Base-by-base conservation (phyloP, 495 filamentous ascomycete species). In the Glonium stellatum region DNA sequence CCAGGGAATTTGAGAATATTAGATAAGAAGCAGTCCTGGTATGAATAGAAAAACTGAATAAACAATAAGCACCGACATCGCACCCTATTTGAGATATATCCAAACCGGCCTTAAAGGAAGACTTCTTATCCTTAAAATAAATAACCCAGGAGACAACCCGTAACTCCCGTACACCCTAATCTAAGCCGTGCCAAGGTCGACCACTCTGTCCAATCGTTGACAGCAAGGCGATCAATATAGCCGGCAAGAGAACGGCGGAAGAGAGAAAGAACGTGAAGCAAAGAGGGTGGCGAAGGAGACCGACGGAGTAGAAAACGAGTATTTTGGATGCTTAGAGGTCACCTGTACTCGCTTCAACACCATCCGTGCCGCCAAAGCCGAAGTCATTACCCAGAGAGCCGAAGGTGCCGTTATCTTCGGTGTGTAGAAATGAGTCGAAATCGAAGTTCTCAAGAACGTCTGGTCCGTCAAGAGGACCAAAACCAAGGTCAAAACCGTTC, bases 401-500 rank as follows among this genome's bases (percentile, higher is more conserved):
- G 23, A 62, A 62, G 18, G 47, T 53, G 27, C 23, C 49, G 10
- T 15, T 76, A 57, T 80, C 78, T 59, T 84, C 82, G 10, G 80
- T 84, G 61, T 84, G 84, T 6, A 97, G 76, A 81, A 97, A 97
- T 0, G 88, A 90, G 72, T 97, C 92, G 71, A 97, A 97, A 72
- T 97, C 92, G 65, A 97, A 97, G 66, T 88, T 87, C 68, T 90
- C 86, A 51, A 97, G 76, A n/a, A 95, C 86, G 70, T 92, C 81
- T 48, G 31, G 13, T n/a, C 22, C 49, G 39, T 62, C 61, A 23
- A 69, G 11, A 22, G 58, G 22, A 50, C 37, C 49, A 31, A 78
- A 76, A 37, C 73, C 70, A 39, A 65, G 42, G 34, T 34, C 23
- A 25, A 42, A 23, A 35, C 36, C 49, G 22, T 44, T 18, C 55